Conservation (phyloP, 257 asterid species). For the Linderniella brevidens region DNA sequence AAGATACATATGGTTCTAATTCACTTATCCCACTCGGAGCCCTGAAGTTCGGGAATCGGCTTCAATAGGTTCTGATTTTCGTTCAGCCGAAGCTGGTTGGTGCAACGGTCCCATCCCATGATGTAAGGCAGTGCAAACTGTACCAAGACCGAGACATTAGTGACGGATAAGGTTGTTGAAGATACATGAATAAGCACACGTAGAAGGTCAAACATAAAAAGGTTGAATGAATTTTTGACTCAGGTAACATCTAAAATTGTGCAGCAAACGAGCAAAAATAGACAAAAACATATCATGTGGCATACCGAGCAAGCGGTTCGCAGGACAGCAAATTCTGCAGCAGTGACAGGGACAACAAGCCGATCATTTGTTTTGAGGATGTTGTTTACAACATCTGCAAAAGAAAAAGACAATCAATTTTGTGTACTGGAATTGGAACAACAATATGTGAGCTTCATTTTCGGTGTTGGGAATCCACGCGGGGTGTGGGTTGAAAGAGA, state of each 20-base stretch:
- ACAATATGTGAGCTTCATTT: background rate
- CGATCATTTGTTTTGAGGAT: constrained; percentile 50
- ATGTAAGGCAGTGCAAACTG: constrained; percentile 96
- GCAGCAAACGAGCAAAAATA: constrained; percentile 1
- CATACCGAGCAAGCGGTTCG: constrained; percentile 76
- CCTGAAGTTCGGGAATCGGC: constrained; percentile 22
- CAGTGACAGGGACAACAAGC: constrained; percentile 67
- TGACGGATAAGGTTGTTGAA: background rate
- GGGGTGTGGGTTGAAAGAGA: background rate
- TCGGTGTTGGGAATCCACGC: background rate
- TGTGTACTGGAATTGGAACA: background rate
- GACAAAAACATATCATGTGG: background rate
- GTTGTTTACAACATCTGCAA: constrained; percentile 75
- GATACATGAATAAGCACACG: constrained; percentile 2
- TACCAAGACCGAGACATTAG: constrained; percentile 10
- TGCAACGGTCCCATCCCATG: constrained; percentile 72
- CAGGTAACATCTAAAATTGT: constrained; percentile 1
- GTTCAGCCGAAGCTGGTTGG: constrained; percentile 18
- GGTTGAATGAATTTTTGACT: background rate
- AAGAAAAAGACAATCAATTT: background rate
- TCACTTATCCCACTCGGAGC: constrained; percentile 75
- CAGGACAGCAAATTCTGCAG: constrained; percentile 88
- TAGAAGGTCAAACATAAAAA: background rate
- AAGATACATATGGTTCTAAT: background rate
- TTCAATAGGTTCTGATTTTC: constrained; percentile 15